Evolutionary conservation across 2,329 filamentous ascomycete genomes (phyloP).

Genomic region (Leptoxyphium fumago): DNA sequence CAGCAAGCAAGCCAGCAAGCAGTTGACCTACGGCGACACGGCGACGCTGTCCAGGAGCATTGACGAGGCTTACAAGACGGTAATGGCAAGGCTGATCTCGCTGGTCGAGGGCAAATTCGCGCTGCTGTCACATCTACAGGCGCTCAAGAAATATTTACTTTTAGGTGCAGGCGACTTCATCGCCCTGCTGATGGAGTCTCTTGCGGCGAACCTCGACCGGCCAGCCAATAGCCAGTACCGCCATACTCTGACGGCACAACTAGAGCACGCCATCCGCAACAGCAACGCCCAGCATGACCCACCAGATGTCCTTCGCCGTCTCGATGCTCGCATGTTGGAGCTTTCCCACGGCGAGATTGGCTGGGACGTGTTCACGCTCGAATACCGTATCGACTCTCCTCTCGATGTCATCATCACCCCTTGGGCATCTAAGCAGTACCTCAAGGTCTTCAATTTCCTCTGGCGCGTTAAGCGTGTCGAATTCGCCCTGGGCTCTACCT

Average conservation of each 20-base stretch:
- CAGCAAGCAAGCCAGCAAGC: slow-evolving; percentile 82
- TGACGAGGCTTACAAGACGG: slow-evolving; percentile 93
- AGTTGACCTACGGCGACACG: slow-evolving; percentile 84
- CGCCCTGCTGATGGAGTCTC: slow-evolving; percentile 87
- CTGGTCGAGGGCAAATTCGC: slow-evolving; percentile 94
- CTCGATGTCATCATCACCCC: slow-evolving; percentile 95
- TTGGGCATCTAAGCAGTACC: slow-evolving; percentile 88
- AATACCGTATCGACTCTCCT: slow-evolving; percentile 95
- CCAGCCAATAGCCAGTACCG: slow-evolving; percentile 95
- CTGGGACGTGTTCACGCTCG: slow-evolving; percentile 97
- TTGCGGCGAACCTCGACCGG: slow-evolving; percentile 81
- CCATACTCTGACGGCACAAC: slow-evolving; percentile 90
- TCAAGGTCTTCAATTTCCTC: slow-evolving; percentile 98
- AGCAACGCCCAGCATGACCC: slow-evolving; percentile 95
- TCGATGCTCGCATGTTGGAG: slow-evolving; percentile 97
- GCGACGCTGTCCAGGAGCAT: slow-evolving; percentile 84
- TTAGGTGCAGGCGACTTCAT: slow-evolving; percentile 96
- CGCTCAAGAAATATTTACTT: slow-evolving; percentile 86
- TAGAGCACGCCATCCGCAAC: slow-evolving; percentile 92
- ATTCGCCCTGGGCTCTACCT: slow-evolving; percentile 78
- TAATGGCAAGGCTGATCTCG: slow-evolving; percentile 86
- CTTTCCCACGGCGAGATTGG: slow-evolving; percentile 92
- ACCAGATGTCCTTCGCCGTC: slow-evolving; percentile 72
- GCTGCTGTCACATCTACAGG: slow-evolving; percentile 79
- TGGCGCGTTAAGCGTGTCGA: slow-evolving; percentile 98